Conservation (phyloP, 2,329 filamentous ascomycete species). For the Elsinoe necatrix region DNA sequence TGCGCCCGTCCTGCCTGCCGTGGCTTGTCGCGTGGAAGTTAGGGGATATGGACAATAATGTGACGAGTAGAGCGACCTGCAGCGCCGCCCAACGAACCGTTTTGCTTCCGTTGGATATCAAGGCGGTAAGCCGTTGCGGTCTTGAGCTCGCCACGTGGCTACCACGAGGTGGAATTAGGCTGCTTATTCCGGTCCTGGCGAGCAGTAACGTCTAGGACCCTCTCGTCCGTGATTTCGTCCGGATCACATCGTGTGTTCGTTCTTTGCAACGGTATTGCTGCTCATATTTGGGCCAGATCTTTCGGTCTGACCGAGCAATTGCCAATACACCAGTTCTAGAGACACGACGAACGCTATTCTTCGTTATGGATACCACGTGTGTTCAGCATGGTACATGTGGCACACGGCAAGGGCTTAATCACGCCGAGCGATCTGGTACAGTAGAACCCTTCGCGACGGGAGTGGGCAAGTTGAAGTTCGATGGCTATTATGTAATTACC, state of each 20-base stretch:
- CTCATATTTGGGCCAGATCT: not conserved
- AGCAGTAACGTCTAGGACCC: not conserved
- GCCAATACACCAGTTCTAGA: slow-evolving; percentile 4
- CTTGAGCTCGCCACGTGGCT: slow-evolving; percentile 11
- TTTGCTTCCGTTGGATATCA: not conserved
- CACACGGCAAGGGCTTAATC: not conserved
- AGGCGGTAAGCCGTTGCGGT: slow-evolving; percentile 8
- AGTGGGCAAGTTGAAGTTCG: not conserved
- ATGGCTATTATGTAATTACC: slow-evolving; percentile 7
- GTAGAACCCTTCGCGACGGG: too few relatives aligned
- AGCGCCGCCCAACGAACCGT: not conserved
- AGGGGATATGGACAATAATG: not conserved
- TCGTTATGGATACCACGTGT: not conserved
- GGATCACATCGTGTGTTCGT: not conserved
- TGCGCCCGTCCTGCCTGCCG: not conserved
- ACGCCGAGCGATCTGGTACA: not conserved
- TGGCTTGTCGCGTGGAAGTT: not conserved
- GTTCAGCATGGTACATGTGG: not conserved
- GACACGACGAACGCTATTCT: not conserved
- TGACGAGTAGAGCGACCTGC: slow-evolving; percentile 4
- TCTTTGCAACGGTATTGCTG: slow-evolving; percentile 2
- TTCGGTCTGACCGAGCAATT: slow-evolving; percentile 9
- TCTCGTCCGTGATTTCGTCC: not conserved
- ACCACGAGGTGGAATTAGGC: not conserved
- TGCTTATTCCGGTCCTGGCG: not conserved